These are phyloP conservation scores for Sclerotinia subarctica DNA, from an alignment of 2,329 filamentous ascomycete genomes.

Conservation along the genomic window DNA sequence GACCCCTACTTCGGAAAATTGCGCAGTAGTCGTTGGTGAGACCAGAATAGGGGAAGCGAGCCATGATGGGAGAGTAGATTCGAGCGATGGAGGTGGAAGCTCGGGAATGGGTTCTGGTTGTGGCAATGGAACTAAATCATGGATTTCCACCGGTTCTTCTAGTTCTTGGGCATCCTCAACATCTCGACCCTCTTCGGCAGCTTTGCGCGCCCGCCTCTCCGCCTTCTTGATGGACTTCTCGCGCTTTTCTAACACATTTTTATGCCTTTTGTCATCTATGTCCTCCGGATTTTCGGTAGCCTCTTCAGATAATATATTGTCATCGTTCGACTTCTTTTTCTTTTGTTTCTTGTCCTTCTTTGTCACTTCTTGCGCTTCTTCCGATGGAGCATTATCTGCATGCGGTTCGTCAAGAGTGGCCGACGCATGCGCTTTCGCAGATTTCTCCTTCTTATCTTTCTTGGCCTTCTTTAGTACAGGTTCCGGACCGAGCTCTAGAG, in stretches of 20 bases:
- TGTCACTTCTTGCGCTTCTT: slow-evolving; percentile 6
- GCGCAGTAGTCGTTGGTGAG: slow-evolving; percentile 53
- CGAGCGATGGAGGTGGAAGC: slow-evolving; percentile 58
- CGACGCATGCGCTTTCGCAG: not conserved
- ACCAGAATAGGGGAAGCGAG: slow-evolving; percentile 72
- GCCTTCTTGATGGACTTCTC: slow-evolving; percentile 53
- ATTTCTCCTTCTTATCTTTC: slow-evolving; percentile 25
- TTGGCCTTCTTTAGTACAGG: slow-evolving; percentile 12
- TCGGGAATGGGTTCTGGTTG: slow-evolving; percentile 66
- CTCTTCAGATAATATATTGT: not conserved
- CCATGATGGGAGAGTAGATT: slow-evolving; percentile 79
- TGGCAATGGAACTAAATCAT: slow-evolving; percentile 77
- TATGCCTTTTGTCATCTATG: slow-evolving; percentile 35
- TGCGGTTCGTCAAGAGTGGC: not conserved
- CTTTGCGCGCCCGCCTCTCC: slow-evolving; percentile 41
- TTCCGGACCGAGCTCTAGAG: not conserved
- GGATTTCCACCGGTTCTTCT: slow-evolving; percentile 46
- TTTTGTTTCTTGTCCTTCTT: slow-evolving; percentile 13
- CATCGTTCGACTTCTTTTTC: slow-evolving; percentile 13
- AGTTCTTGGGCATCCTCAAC: slow-evolving; percentile 28
- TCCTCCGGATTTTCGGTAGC: slow-evolving; percentile 1
- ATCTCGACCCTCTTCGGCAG: slow-evolving; percentile 35
- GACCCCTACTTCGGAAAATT: slow-evolving; percentile 66
- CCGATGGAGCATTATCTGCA: not conserved
- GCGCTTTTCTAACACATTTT: slow-evolving; percentile 53